Evolutionary conservation across 176 grass and related monocot genomes (phyloP).

Genomic region (Aegilops sharonensis): DNA sequence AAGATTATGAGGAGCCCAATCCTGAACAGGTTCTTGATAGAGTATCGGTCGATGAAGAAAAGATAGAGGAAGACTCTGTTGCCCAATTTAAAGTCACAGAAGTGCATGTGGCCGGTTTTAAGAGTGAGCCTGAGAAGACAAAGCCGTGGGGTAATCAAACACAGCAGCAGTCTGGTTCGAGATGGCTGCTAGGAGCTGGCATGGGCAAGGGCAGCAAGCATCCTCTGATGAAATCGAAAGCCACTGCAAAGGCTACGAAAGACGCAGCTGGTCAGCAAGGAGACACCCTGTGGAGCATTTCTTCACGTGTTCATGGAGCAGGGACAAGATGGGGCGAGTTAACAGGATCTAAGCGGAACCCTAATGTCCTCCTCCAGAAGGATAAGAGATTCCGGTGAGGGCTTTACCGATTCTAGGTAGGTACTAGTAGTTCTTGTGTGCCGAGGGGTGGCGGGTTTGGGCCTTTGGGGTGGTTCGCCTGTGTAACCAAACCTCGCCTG

Average conservation of each 20-base stretch:
- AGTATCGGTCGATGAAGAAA: constrained; percentile 45
- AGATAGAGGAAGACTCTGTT: constrained; percentile 46
- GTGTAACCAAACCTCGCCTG: not conserved
- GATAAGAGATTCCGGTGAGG: constrained; percentile 61
- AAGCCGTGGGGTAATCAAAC: constrained; percentile 76
- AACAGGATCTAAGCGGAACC: constrained; percentile 59
- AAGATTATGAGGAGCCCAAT: constrained; percentile 57
- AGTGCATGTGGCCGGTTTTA: constrained; percentile 93
- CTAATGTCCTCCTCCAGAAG: constrained; percentile 79
- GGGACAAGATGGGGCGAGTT: constrained; percentile 55
- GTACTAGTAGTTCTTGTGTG: not conserved
- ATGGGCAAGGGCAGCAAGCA: constrained; percentile 93
- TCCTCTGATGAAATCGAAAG: constrained; percentile 85
- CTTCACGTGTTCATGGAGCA: constrained; percentile 68
- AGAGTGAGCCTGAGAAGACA: constrained; percentile 69
- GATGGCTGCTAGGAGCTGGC: constrained; percentile 94
- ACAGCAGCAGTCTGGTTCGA: constrained; percentile 87
- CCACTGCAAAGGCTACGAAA: constrained; percentile 38
- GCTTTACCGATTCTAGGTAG: not conserved
- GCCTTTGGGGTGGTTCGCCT: not conserved
- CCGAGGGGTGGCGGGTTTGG: not conserved
- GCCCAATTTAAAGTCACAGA: constrained; percentile 90
- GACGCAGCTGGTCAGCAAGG: constrained; percentile 43
- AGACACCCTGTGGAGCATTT: constrained; percentile 95
- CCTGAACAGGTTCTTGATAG: constrained; percentile 46